A percentile compares a stretch with the other conserved stretches of the same genome.
Evolutionary conservation across 768 basidiomycete species (phyloP).

Genomic region (Tulasnella sp.): DNA sequence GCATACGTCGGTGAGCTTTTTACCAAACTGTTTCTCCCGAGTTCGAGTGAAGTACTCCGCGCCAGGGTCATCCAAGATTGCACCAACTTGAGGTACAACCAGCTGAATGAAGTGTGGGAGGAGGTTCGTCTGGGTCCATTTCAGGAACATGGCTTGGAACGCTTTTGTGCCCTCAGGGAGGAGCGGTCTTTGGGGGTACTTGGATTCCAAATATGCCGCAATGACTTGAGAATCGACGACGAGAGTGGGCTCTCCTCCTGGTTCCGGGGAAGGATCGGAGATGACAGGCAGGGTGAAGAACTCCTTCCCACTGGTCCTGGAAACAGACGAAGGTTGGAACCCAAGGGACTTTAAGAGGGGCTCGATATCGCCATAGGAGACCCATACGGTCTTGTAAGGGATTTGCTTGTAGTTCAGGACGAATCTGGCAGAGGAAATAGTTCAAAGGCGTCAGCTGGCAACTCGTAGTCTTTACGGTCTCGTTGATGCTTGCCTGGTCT

Average conservation of each 20-base stretch:
- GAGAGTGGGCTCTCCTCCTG: neutral
- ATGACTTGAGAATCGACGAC: constrained; percentile 23
- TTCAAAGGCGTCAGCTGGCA: neutral
- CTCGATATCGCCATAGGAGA: constrained; percentile 20
- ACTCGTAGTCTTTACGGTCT: neutral
- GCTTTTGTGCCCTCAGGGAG: constrained; percentile 15
- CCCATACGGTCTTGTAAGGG: constrained; percentile 22
- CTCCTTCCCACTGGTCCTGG: neutral
- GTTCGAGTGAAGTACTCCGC: neutral
- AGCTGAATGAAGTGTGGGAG: neutral
- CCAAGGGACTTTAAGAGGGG: constrained; percentile 13
- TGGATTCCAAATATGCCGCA: constrained; percentile 23
- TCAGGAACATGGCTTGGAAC: constrained; percentile 19
- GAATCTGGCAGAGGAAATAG: neutral
- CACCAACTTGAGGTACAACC: neutral
- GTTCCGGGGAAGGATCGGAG: neutral
- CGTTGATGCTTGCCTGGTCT: constrained; percentile 4
- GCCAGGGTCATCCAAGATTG: neutral
- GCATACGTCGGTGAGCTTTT: neutral
- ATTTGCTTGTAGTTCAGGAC: constrained; percentile 26
- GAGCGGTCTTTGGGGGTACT: constrained; percentile 8
- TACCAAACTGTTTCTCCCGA: neutral
- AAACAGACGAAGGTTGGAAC: neutral
- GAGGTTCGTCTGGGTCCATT: neutral
- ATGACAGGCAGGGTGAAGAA: constrained; percentile 22